Evolutionary conservation across 1,284 basidiomycete genomes (phyloP), one percentile per base, ranked within the genome.

Genomic region (Volvariella volvacea): DNA sequence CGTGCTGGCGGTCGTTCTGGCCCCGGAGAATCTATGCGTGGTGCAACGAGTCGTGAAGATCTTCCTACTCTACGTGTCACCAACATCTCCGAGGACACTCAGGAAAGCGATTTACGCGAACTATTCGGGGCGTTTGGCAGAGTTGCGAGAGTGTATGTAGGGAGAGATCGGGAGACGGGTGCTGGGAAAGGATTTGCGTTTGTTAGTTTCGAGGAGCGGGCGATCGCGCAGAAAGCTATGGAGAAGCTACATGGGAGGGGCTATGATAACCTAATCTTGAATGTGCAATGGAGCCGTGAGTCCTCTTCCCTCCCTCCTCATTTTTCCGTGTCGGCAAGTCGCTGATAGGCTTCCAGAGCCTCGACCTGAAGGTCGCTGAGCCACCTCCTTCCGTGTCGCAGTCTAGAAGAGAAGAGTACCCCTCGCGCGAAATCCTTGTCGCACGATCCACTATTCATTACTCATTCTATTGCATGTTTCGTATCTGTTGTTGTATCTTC

Each of bases 1-100:
- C 88, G 91, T 55, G 75, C 67, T 15, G 81, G 79, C 20, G 70
- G 67, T 3, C 12, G 6, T 28, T 77, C 83, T 45, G 78, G 78
- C 7, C 53, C 80, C 9, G 92, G 92, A 48, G 92, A 92, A 61
- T 75, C 83, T 15, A 93, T 93, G 89, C 78, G 77, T 52, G 76
- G 73, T 34, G 70, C 70, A 17, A 69, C 71, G 36, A 70, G 62
- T 38, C 77, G 93, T 42, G 95, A 98, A 64, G 95, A 99, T 60
- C 75, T 95, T 20, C 95, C 96, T 2, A 99, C 96, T 0, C 78
- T 99, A 19, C 91, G 96, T 42, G 92, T 99, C 54, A 98, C 96
- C 34, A 99, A 98, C 60, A 86, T 99, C 50, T 92, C 90, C 22
- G 88, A 93, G 63, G 96, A 99, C 58, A 92, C 92, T 1, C 83